Conservation (phyloP, 1,284 basidiomycete genomes). For the Ceratobasidium sp. region DNA sequence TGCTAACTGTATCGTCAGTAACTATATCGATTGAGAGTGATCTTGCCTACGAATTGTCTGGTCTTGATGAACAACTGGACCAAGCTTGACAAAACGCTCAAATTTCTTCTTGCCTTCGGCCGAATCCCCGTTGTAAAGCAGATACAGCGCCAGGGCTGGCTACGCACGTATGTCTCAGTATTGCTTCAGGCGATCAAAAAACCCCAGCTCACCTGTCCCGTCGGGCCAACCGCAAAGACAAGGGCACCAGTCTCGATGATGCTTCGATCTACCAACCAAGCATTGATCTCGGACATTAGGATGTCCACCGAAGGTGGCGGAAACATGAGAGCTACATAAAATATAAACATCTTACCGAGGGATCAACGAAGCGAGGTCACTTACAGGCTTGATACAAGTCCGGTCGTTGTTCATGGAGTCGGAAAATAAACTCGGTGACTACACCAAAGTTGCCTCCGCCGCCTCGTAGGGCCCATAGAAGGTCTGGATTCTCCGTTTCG, state of each 20-base stretch:
- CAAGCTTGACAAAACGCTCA: constrained; percentile 30
- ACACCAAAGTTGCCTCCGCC: constrained; percentile 48
- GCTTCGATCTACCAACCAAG: neutral
- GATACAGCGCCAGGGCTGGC: constrained; percentile 18
- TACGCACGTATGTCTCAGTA: neutral
- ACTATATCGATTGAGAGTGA: neutral
- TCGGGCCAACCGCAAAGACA: neutral
- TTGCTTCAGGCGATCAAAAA: neutral
- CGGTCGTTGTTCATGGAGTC: constrained; percentile 41
- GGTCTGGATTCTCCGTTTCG: constrained; percentile 36
- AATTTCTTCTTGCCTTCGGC: constrained; percentile 35
- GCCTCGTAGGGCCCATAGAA: constrained; percentile 45
- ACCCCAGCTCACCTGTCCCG: neutral
- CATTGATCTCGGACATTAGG: neutral
- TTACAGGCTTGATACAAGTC: constrained; percentile 39
- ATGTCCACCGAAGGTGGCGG: neutral
- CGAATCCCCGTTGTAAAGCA: constrained; percentile 12
- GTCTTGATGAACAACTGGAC: neutral
- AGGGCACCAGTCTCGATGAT: neutral
- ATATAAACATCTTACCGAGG: neutral
- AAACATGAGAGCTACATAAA: neutral
- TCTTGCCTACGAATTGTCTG: neutral
- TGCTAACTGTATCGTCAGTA: neutral
- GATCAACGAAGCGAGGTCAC: neutral
- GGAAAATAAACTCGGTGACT: constrained; percentile 43